A percentile compares a stretch with the other conserved stretches of the same genome.
Conservation (phyloP, 306 rosid genomes). For the Cucurbita pepo region DNA sequence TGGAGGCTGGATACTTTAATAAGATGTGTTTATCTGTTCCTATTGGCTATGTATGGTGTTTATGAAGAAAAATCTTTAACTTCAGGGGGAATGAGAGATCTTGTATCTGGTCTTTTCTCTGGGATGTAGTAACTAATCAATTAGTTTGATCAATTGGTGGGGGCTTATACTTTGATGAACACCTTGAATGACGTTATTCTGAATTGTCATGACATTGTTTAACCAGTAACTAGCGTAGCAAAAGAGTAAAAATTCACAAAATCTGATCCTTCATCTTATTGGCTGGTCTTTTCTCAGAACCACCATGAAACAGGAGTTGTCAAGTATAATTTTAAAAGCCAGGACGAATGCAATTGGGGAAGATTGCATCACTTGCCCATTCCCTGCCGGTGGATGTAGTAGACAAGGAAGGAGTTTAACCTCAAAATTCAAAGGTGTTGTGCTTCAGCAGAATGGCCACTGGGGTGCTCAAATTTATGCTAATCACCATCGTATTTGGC, state of each 20-base stretch:
- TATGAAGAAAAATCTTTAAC: neutral
- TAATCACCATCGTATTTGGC: conserved; percentile 78
- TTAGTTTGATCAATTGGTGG: neutral
- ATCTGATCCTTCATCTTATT: neutral
- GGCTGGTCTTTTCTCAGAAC: neutral
- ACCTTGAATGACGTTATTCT: neutral
- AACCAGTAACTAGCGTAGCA: neutral
- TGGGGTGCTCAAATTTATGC: conserved; percentile 93
- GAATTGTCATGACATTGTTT: neutral
- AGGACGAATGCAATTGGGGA: neutral
- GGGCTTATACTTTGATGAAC: neutral
- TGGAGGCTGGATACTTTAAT: too few species aligned
- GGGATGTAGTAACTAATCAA: neutral
- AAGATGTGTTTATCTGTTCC: neutral
- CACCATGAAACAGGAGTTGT: conserved; percentile 4
- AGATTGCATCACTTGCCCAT: conserved; percentile 1
- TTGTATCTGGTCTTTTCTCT: neutral
- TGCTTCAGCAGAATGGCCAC: conserved; percentile 71
- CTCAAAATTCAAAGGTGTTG: conserved; percentile 59
- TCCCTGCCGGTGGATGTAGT: neutral
- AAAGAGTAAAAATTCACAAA: neutral
- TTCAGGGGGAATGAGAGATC: neutral
- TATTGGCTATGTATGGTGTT: neutral
- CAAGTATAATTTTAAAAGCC: conserved; percentile 13
- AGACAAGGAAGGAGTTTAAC: conserved; percentile 1